Conservation (phyloP, 345 rosid species). For the Pistacia integerrima region DNA sequence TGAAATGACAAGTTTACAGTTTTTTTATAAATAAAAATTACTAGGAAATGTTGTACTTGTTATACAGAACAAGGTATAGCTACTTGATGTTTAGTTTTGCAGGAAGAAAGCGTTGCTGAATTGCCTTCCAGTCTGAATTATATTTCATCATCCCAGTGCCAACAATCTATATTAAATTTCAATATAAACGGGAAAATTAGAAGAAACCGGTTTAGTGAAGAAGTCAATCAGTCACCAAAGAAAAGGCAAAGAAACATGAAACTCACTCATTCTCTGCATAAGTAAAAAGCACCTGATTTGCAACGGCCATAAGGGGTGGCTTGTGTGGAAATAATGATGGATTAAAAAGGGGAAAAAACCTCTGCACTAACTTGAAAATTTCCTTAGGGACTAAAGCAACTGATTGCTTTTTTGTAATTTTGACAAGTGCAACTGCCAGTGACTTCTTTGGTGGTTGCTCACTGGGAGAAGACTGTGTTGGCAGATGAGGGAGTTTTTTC, state of each 20-base stretch:
- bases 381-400: constrained; percentile 84
- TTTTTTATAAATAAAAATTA: background rate
- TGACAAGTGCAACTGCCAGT: constrained; percentile 81
- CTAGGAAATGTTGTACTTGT: background rate
- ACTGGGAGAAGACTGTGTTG: constrained; percentile 34
- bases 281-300: constrained; percentile 84
- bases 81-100: constrained; percentile 96
- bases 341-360: constrained; percentile 66
- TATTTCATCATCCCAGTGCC: constrained; percentile 79
- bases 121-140: constrained; percentile 93
- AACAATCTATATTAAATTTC: constrained; percentile 58
- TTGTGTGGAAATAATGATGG: constrained; percentile 80
- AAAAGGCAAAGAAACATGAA: constrained; percentile 19
- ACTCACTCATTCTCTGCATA: constrained; percentile 96
- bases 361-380: constrained; percentile 69
- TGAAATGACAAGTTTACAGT: background rate
- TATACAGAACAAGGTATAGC: constrained; percentile 10
- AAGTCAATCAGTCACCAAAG: background rate
- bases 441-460: constrained; percentile 71
- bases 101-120: constrained; percentile 95
- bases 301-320: constrained; percentile 74
- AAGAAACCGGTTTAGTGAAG: background rate
- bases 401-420: constrained; percentile 75
- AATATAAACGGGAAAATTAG: background rate
- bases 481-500: constrained; percentile 30